Evolutionary conservation across 139 green algal genomes (phyloP).

Genomic region (Chlorella sp.): DNA sequence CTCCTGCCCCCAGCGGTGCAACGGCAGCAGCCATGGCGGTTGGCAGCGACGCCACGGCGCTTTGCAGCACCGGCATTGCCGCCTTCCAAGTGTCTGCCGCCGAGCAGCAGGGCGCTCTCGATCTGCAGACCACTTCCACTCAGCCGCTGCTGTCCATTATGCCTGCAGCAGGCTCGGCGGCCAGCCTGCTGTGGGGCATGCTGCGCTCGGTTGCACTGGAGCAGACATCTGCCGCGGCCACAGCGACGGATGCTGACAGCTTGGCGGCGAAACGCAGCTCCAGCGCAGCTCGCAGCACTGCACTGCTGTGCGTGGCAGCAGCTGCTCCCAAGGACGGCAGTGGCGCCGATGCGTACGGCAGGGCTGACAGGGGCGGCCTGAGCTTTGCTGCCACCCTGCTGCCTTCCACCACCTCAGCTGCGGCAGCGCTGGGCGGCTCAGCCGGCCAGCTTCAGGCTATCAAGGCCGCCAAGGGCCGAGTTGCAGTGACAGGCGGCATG

Average conservation of each 20-base stretch:
- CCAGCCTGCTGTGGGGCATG: constrained; percentile 42
- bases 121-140: neutral
- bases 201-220: constrained; percentile 31
- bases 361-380: neutral
- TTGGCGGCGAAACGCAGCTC: neutral
- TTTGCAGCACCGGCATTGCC: constrained; percentile 14
- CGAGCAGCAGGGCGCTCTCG: neutral
- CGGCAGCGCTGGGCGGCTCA: neutral
- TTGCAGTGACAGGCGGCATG: constrained; percentile 72
- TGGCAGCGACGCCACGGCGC: neutral
- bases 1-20: neutral
- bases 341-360: constrained; percentile 10
- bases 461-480: neutral
- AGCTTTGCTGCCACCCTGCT: neutral
- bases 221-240: neutral
- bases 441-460: neutral
- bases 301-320: neutral
- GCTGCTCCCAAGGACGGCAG: too few species aligned
- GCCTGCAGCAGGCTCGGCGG: neutral
- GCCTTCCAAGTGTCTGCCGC: neutral
- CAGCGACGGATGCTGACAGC: neutral
- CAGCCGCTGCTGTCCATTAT: constrained; percentile 15
- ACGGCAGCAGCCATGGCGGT: neutral
- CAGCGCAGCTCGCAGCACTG: too few species aligned
- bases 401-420: neutral